Conservation (phyloP, 2,329 filamentous ascomycete genomes). For the Alternaria tenuissima region DNA sequence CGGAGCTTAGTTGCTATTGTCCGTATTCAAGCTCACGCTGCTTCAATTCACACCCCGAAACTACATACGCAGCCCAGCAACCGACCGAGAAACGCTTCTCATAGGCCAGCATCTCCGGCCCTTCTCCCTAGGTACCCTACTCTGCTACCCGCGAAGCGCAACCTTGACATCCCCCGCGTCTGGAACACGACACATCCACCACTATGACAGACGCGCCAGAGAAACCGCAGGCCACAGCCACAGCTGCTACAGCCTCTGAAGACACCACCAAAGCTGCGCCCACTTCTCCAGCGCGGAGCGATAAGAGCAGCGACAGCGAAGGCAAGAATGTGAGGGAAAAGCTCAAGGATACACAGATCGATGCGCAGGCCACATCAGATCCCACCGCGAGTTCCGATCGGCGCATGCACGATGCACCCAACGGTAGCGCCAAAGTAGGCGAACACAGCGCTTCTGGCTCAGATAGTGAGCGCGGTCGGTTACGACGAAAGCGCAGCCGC, state of each 20-base stretch:
- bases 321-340: slow-evolving; percentile 68
- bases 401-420: slow-evolving; percentile 35
- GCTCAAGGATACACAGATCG: slow-evolving; percentile 69
- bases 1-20: slow-evolving; percentile 17
- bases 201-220: slow-evolving; percentile 39
- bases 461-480: slow-evolving; percentile 48
- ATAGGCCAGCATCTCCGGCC: neutral
- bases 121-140: neutral
- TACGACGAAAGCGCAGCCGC: slow-evolving; percentile 57
- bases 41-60: neutral
- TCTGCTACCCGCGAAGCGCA: slow-evolving; percentile 9
- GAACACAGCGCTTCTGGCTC: slow-evolving; percentile 45
- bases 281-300: slow-evolving; percentile 47
- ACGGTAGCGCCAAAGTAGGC: slow-evolving; percentile 30
- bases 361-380: slow-evolving; percentile 44
- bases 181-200: slow-evolving; percentile 9
- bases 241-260: slow-evolving; percentile 17
- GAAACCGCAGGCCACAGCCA: slow-evolving; percentile 25
- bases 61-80: neutral
- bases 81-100: neutral
- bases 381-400: slow-evolving; percentile 26
- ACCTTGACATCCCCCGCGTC: slow-evolving; percentile 6
- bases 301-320: slow-evolving; percentile 56
- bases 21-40: slow-evolving; percentile 5
- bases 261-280: slow-evolving; percentile 24